phyloP scores from a whole-genome alignment of 257 asterid genomes.

The Solanum chilense region DNA sequence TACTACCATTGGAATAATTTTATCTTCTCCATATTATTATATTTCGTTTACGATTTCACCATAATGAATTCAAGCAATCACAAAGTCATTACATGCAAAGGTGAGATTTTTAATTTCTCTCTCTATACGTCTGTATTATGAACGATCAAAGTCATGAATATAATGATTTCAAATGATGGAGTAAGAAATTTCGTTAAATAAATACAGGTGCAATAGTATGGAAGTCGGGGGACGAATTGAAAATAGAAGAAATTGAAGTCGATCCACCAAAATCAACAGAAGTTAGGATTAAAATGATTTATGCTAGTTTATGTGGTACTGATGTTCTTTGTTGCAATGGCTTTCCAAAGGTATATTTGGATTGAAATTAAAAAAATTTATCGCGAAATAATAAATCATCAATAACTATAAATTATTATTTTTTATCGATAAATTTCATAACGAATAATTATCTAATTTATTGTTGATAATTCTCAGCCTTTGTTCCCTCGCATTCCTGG shows the following conservation, averaged over 20 bases:
- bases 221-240: constrained; percentile 28
- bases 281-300: constrained; percentile 49
- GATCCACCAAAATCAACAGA: constrained; percentile 49
- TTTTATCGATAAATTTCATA: neutral
- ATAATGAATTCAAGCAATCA: neutral
- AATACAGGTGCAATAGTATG: constrained; percentile 41
- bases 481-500: constrained; percentile 66
- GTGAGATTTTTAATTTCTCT: neutral
- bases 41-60: neutral
- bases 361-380: neutral
- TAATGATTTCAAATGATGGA: neutral
- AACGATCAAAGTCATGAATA: neutral
- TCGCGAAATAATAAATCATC: neutral
- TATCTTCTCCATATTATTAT: neutral
- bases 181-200: neutral
- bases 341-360: constrained; percentile 2
- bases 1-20: neutral
- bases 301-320: constrained; percentile 60
- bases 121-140: neutral
- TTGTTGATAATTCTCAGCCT: constrained; percentile 28
- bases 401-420: neutral
- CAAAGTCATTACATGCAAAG: neutral
- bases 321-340: constrained; percentile 34
- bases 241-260: constrained; percentile 40
- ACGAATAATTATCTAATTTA: neutral